Conservation (phyloP, 345 rosid species). For the Eucalyptus melliodora region DNA sequence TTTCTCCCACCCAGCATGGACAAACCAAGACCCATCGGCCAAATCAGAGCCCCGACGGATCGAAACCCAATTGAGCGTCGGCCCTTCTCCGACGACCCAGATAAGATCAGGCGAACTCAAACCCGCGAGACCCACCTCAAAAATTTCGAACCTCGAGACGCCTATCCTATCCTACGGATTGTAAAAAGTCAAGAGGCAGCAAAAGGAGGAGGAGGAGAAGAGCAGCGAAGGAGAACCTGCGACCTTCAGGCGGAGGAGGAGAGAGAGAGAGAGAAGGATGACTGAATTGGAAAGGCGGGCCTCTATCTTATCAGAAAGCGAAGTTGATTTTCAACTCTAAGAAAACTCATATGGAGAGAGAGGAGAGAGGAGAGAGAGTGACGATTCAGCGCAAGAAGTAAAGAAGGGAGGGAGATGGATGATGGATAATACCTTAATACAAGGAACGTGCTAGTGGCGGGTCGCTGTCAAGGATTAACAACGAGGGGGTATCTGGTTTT, state of each 20-base stretch:
- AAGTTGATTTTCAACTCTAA: neutral
- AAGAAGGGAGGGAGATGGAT: neutral
- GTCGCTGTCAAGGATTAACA: conserved; percentile 1
- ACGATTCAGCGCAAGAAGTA: neutral
- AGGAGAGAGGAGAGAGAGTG: neutral
- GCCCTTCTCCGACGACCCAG: neutral
- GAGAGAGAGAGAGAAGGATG: too few relatives aligned
- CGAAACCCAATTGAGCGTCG: neutral
- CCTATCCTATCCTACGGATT: neutral
- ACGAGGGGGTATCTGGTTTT: neutral
- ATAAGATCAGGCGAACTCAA: neutral
- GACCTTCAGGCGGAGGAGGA: neutral
- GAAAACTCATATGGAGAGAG: too few relatives aligned
- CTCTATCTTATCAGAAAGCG: neutral
- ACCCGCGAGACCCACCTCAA: neutral
- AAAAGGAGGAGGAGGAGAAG: neutral
- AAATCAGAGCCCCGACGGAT: neutral
- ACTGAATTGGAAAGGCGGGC: neutral
- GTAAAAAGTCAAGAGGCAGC: neutral
- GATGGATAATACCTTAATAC: neutral
- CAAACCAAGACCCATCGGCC: neutral
- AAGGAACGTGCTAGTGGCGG: neutral
- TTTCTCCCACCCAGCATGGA: neutral
- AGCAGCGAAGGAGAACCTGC: neutral
- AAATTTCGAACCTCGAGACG: neutral